Conservation (phyloP, 1,284 basidiomycete species). For the Vanrija sp. region DNA sequence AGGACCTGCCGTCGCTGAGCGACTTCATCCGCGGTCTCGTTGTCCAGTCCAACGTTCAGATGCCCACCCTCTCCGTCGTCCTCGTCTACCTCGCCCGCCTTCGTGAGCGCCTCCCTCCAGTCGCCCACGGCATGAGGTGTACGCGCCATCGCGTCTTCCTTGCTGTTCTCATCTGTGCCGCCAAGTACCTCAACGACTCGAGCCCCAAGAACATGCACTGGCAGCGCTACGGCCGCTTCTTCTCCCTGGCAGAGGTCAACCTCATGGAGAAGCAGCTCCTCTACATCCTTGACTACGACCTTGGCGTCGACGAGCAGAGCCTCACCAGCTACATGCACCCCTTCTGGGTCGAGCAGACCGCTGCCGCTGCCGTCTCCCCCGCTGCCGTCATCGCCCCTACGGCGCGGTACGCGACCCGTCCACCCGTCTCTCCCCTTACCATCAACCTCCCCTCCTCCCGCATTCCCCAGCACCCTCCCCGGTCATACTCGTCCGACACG, state of each 20-base stretch:
- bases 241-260: constrained; percentile 70
- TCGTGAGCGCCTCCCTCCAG: constrained; percentile 70
- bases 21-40: constrained; percentile 83
- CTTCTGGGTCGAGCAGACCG: constrained; percentile 11
- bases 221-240: constrained; percentile 64
- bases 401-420: neutral
- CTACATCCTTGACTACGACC: constrained; percentile 80
- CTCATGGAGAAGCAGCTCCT: constrained; percentile 95
- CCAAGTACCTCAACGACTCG: constrained; percentile 97
- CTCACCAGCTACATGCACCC: constrained; percentile 14
- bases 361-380: constrained; percentile 8
- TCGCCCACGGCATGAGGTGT: constrained; percentile 65
- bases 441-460: constrained; percentile 2
- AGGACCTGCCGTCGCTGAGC: constrained; percentile 64
- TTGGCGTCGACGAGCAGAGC: constrained; percentile 67
- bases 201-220: constrained; percentile 94
- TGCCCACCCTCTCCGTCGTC: constrained; percentile 87
- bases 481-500: too few species aligned
- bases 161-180: constrained; percentile 89
- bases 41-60: constrained; percentile 81
- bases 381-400: neutral
- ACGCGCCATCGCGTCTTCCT: constrained; percentile 94
- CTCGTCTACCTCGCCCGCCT: constrained; percentile 89
- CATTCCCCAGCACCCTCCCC: neutral
- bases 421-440: constrained; percentile 12